Evolutionary conservation across 2,329 filamentous ascomycete genomes (phyloP).

Genomic region (Coniella vitis): DNA sequence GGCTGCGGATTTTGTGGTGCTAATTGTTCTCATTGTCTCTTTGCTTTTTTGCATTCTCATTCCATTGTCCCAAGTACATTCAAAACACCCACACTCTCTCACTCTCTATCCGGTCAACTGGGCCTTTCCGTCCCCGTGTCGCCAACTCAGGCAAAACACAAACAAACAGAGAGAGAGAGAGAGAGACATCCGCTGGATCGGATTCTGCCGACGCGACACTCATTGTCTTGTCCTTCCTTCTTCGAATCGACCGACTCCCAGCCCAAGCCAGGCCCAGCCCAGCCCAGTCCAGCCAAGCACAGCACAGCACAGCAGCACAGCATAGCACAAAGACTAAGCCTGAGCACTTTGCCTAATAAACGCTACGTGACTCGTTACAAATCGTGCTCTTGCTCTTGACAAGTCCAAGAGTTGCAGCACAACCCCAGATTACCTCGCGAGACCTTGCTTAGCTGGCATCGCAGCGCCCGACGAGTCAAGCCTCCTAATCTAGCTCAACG

Average conservation of each 20-base stretch:
- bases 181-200: conserved; percentile 13
- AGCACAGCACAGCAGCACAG: no score
- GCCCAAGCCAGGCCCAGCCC: no score
- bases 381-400: not conserved
- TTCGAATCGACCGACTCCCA: not conserved
- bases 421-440: no score
- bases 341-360: no score
- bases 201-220: conserved; percentile 5
- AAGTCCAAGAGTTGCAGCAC: no score
- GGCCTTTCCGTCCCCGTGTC: not conserved
- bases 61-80: not conserved
- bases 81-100: no score
- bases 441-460: no score
- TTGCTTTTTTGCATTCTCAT: not conserved
- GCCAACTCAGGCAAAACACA: not conserved
- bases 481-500: no score
- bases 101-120: not conserved
- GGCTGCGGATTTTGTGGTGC: not conserved
- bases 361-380: no score
- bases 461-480: no score
- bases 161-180: not conserved
- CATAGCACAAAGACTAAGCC: no score
- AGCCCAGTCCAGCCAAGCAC: not conserved
- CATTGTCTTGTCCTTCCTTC: conserved; percentile 6
- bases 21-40: not conserved